Conservation (phyloP, 2,329 filamentous ascomycete genomes). For the Salinomyces thailandicus region DNA sequence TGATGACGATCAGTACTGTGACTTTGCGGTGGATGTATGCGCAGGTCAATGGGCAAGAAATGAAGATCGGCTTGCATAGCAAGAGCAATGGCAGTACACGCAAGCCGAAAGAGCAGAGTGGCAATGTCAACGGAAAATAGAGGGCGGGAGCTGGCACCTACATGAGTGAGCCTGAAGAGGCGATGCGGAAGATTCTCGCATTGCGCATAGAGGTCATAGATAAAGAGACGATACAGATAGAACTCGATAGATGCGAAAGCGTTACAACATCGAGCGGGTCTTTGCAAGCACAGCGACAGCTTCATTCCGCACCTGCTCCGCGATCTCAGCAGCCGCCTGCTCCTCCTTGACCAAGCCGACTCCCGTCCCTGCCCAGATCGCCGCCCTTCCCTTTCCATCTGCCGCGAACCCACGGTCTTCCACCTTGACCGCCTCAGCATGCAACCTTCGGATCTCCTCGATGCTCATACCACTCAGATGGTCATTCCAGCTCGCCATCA, state of each 20-base stretch:
- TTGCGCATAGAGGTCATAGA: too few species aligned
- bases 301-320: slow-evolving; percentile 34
- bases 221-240: slow-evolving; percentile 1
- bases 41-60: slow-evolving; percentile 47
- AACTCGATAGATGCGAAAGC: slow-evolving; percentile 1
- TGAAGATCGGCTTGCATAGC: slow-evolving; percentile 9
- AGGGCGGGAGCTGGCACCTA: too few species aligned
- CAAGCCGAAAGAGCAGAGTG: slow-evolving; percentile 10
- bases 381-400: slow-evolving; percentile 38
- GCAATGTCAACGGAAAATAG: slow-evolving; percentile 19
- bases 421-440: slow-evolving; percentile 37
- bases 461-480: slow-evolving; percentile 27
- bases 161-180: too few species aligned
- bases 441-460: slow-evolving; percentile 34
- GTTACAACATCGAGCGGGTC: slow-evolving; percentile 2
- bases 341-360: slow-evolving; percentile 47
- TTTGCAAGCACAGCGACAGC: slow-evolving; percentile 19
- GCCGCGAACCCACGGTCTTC: slow-evolving; percentile 39
- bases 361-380: slow-evolving; percentile 51
- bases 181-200: too few species aligned
- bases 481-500: slow-evolving; percentile 44
- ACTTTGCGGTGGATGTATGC: slow-evolving; percentile 61
- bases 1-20: slow-evolving; percentile 63
- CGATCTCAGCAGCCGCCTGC: slow-evolving; percentile 42
- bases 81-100: not conserved